These are phyloP conservation scores for Astrothelium subdiscretum DNA, from an alignment of 495 filamentous ascomycete species.

Conservation along the genomic window DNA sequence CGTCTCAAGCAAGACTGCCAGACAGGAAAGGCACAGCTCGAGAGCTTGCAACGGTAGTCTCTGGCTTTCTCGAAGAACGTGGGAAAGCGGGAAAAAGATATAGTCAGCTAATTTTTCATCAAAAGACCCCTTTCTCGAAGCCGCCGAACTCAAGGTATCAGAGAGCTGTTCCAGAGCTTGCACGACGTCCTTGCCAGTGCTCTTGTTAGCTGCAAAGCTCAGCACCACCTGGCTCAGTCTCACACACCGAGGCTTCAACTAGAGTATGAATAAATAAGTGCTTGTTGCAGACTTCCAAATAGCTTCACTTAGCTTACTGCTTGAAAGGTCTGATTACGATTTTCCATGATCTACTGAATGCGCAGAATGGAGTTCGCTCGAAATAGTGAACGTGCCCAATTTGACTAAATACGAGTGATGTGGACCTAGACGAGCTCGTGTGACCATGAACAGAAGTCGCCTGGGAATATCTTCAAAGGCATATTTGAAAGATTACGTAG, in stretches of 20 bases:
- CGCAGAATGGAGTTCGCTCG: not conserved
- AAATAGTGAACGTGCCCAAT: not conserved
- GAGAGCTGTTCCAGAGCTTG: slow-evolving; percentile 44
- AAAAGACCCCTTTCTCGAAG: slow-evolving; percentile 40
- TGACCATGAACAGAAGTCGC: too few relatives aligned
- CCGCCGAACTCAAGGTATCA: slow-evolving; percentile 40
- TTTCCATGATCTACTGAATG: not conserved
- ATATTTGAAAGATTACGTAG: too few relatives aligned
- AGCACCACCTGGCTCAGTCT: slow-evolving; percentile 61
- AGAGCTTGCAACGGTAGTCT: slow-evolving; percentile 57
- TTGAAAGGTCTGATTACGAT: not conserved
- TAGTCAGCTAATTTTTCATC: slow-evolving; percentile 86
- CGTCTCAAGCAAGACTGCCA: slow-evolving; percentile 57
- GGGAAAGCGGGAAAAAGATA: slow-evolving; percentile 82
- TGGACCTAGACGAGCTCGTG: not conserved
- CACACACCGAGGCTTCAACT: slow-evolving; percentile 72
- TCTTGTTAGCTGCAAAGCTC: slow-evolving; percentile 42
- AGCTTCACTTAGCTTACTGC: not conserved
- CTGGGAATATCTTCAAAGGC: too few relatives aligned
- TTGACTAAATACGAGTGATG: not conserved
- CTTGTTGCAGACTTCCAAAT: slow-evolving; percentile 1
- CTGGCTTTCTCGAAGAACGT: slow-evolving; percentile 69
- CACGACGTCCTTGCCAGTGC: slow-evolving; percentile 42
- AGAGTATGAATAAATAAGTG: not conserved
- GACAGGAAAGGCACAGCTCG: slow-evolving; percentile 62